Conservation (phyloP, 345 rosid species). For the Fremontodendron californicum region DNA sequence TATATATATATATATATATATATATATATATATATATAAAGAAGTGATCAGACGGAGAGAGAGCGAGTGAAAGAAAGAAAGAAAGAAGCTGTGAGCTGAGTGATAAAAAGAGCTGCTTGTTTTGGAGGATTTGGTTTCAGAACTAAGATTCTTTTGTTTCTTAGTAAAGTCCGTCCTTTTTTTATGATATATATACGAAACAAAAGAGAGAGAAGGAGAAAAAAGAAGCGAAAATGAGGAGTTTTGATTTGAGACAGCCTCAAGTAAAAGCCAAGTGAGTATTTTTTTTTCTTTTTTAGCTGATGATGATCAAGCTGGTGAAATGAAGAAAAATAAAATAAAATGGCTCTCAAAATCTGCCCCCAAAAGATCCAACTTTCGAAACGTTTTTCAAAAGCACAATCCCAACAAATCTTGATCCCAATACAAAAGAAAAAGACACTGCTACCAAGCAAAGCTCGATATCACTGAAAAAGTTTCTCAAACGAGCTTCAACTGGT, state of each 20-base stretch:
- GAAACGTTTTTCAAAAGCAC: neutral
- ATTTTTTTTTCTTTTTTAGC: neutral
- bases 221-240: slow-evolving; percentile 3
- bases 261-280: slow-evolving; percentile 21
- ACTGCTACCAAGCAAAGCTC: slow-evolving; percentile 4
- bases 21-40: no score
- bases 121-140: slow-evolving; percentile 19
- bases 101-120: slow-evolving; percentile 9
- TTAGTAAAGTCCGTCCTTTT: slow-evolving; percentile 45
- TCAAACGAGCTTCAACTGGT: slow-evolving; percentile 7
- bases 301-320: slow-evolving; percentile 5
- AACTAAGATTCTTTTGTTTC: slow-evolving; percentile 23
- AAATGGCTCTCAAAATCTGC: neutral
- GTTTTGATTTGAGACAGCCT: neutral
- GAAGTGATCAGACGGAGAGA: slow-evolving; percentile 2
- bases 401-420: neutral
- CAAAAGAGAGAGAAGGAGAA: neutral
- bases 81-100: neutral
- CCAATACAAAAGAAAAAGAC: neutral
- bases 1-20: no score
- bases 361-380: slow-evolving; percentile 4
- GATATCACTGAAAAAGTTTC: neutral
- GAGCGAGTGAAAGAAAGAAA: neutral
- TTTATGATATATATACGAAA: slow-evolving; percentile 13
- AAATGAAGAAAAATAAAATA: neutral